Evolutionary conservation across 148 eudicot genomes (phyloP), one percentile per base, ranked within the genome.

Genomic region (Euryodendron excelsum): DNA sequence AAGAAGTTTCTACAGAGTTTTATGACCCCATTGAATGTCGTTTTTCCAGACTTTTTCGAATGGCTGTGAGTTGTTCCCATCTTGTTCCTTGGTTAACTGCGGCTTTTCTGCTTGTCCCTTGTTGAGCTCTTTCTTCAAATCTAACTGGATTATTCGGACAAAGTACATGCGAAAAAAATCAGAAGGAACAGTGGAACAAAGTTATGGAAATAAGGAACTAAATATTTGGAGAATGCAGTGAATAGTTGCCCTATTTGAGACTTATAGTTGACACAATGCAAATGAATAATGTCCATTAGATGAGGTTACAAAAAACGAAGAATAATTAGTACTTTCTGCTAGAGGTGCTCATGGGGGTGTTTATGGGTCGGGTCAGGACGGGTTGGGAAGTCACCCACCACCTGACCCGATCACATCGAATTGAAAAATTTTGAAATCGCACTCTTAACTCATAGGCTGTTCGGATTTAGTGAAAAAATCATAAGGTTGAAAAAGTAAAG

Each of bases 11-110:
- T 83, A 83, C 41, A 89, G 78, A 48, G 85, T 79, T 52, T 70
- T 78, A 39, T 62, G 84, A 34, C 88, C 89, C 91, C 92, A 89
- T 52, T 82, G 81, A 69, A 81, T 27, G 74, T 87, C 81, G 0
- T 77, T 78, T 34, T 80, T 69, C 77, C 76, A 4, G 33, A 81
- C 65, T 18, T 33, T 50, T 55, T 55, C 52, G 18, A 27, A 8
- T 55, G 36, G 52, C 31, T 69, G 10, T 12, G 75, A 72, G 77
- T 71, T 37, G 33, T 9, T 20, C 68, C 11, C 78, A 36, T 73
- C 78, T 68, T 78, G 74, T 68, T 55, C 63, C 28, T 45, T 44
- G 34, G 34, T 21, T 45, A 58, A 59, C 10, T 34, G 55, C 11
- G n/a, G 27, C 34, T 55, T 74, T 9, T 20, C 73, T 58, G 5